phyloP scores from a whole-genome alignment of 2,329 filamentous ascomycete genomes.

The Claviceps sp. region DNA sequence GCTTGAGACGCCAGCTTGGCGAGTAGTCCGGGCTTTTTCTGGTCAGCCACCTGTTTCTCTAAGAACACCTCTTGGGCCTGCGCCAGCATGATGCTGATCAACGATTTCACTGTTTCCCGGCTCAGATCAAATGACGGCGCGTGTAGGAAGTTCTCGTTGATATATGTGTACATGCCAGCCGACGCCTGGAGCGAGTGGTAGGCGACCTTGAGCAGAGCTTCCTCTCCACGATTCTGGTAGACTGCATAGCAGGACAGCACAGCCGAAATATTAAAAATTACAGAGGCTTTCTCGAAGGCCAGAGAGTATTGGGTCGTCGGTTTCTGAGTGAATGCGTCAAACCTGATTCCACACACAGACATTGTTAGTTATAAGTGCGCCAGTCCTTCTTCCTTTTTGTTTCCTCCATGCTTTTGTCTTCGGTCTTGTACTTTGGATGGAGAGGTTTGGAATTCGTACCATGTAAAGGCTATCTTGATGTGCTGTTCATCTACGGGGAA shows the following conservation, averaged over 20 bases:
- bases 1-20: conserved; percentile 91
- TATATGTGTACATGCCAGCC: conserved; percentile 99
- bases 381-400: not conserved
- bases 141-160: conserved; percentile 98
- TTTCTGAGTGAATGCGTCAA: conserved; percentile 98
- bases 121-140: conserved; percentile 94
- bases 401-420: not conserved
- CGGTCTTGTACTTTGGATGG: no score
- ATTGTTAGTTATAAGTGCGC: not conserved
- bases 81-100: conserved; percentile 86
- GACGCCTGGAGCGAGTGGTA: conserved; percentile 98
- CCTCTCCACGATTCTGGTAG: conserved; percentile 81
- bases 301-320: conserved; percentile 93
- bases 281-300: conserved; percentile 95
- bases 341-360: conserved; percentile 41
- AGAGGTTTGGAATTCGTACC: conserved; percentile 36
- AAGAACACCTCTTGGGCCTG: conserved; percentile 96
- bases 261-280: conserved; percentile 98
- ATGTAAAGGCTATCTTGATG: conserved; percentile 97
- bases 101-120: conserved; percentile 84
- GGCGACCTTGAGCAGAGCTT: conserved; percentile 84
- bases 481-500: conserved; percentile 98
- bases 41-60: conserved; percentile 86
- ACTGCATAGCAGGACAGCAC: conserved; percentile 93
- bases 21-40: conserved; percentile 82